A percentile compares a stretch with the other conserved stretches of the same genome.
Evolutionary conservation across 2,329 filamentous ascomycete genomes (phyloP).

Genomic region (Claviceps sp.): DNA sequence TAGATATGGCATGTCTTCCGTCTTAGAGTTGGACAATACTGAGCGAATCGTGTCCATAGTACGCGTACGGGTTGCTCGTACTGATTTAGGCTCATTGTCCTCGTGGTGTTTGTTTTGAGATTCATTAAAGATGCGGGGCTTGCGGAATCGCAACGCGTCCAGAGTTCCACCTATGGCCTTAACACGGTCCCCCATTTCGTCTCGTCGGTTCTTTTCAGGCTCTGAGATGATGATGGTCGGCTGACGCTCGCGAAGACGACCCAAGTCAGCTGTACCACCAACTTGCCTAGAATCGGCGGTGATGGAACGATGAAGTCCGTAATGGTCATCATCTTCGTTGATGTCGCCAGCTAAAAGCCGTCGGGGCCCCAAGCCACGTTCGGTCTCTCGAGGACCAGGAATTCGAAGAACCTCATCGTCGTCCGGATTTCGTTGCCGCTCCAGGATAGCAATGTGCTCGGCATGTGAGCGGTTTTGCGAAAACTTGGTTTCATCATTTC

Average conservation of each 20-base stretch:
- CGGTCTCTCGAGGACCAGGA: slow-evolving; percentile 81
- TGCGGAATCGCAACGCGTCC: slow-evolving; percentile 30
- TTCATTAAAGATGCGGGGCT: slow-evolving; percentile 25
- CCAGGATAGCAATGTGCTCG: slow-evolving; percentile 77
- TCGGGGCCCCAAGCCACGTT: slow-evolving; percentile 61
- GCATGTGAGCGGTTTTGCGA: slow-evolving; percentile 46
- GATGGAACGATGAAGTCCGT: slow-evolving; percentile 11
- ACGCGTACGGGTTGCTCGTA: slow-evolving; percentile 23
- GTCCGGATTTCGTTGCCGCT: slow-evolving; percentile 68
- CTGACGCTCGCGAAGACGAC: slow-evolving; percentile 23
- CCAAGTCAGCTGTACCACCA: slow-evolving; percentile 10
- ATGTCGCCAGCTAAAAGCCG: slow-evolving; percentile 30
- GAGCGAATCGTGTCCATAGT: slow-evolving; percentile 48
- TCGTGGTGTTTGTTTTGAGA: slow-evolving; percentile 26
- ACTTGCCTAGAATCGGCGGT: slow-evolving; percentile 16
- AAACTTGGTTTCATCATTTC: slow-evolving; percentile 32
- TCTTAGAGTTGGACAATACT: slow-evolving; percentile 39
- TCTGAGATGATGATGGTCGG: slow-evolving; percentile 56
- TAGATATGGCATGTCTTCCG: slow-evolving; percentile 68
- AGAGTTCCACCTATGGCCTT: slow-evolving; percentile 27
- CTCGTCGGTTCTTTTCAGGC: slow-evolving; percentile 29
- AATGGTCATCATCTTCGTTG: slow-evolving; percentile 22
- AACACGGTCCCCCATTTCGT: slow-evolving; percentile 28
- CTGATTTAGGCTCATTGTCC: slow-evolving; percentile 14
- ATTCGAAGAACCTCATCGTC: slow-evolving; percentile 69